phyloP scores from a whole-genome alignment of 2,329 filamentous ascomycete species.

The Leptosphaerulina australis region DNA sequence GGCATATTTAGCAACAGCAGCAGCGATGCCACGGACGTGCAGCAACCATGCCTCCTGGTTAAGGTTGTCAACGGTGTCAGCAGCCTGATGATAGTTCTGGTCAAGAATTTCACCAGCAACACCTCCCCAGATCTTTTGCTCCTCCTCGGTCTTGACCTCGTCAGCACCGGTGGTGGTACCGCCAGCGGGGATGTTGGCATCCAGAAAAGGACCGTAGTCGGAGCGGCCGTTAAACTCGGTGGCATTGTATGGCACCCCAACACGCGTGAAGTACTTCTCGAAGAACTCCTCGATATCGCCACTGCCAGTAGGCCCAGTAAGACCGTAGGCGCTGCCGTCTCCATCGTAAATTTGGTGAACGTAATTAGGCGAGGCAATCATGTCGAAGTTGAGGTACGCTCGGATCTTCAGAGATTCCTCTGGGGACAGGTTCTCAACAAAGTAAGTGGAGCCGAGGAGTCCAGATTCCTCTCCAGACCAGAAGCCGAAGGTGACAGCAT shows the following conservation, averaged over 20 bases:
- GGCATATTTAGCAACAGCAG: conserved; percentile 43
- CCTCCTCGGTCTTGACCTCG: conserved; percentile 46
- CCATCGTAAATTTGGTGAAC: conserved; percentile 47
- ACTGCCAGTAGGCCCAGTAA: conserved; percentile 41
- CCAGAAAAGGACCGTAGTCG: conserved; percentile 48
- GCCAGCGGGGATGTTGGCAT: conserved; percentile 44
- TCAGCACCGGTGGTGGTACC: conserved; percentile 49
- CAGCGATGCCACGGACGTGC: conserved; percentile 44
- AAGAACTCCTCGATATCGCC: conserved; percentile 43
- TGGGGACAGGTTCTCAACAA: conserved; percentile 34
- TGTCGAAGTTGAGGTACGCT: conserved; percentile 53
- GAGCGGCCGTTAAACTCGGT: conserved; percentile 48
- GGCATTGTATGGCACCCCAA: conserved; percentile 38
- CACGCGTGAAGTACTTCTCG: conserved; percentile 38
- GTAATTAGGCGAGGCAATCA: conserved; percentile 50
- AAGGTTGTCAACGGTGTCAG: conserved; percentile 46
- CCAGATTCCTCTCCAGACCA: conserved; percentile 50
- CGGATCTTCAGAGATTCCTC: conserved; percentile 43
- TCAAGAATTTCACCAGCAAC: conserved; percentile 32
- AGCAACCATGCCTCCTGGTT: conserved; percentile 41
- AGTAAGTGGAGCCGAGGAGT: conserved; percentile 46
- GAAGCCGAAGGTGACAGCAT: conserved; percentile 50
- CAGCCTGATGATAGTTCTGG: conserved; percentile 47
- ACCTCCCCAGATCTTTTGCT: conserved; percentile 45
- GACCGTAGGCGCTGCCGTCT: conserved; percentile 42